Evolutionary conservation across 306 rosid genomes (phyloP), one percentile per base, ranked within the genome.

Genomic region (peach (Prunus persica)): DNA sequence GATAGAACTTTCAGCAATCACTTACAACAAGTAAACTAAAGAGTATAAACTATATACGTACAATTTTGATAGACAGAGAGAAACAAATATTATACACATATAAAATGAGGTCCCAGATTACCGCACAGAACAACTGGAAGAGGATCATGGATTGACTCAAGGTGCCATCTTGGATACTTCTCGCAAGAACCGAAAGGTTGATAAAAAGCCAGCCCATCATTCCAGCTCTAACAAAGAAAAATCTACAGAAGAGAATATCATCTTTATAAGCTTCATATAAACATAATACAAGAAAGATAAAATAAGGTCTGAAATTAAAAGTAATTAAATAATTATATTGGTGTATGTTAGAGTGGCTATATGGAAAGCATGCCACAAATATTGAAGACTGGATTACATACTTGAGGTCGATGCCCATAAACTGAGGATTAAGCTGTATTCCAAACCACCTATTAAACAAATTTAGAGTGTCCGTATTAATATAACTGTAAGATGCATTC

Each of bases 191-290:
- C 25, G 97, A 92, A 64, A 95, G 86, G 80, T 89, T 92, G 86
- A 95, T 90, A 71, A 90, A 87, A 50, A 95, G 86, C 99, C 98
- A 95, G 30, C 97, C 97, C 96, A 95, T 91, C 97, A 95, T 91
- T 82, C 98, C 99, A 79, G 97, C 98, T 92, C 98, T 85, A 82
- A 95, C 97, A 81, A 91, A 92, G 91, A 95, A 95, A 87, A 95
- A 92, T 84, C 98, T 95, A 84, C 88, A 78, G 24, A 82, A 84
- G 66, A 79, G 28, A 75, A 71, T 70, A 57, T 52, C 50, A 38
- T 58, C 13, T 69, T 45, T 65, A 41, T 28, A 54, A 34, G 75
- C 76, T 52, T 49, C 76, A 56, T 28, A 27, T 32, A 79, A 60
- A 54, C n/a, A n/a, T 55, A 60, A 34, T 34, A 34, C 41, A 25